Evolutionary conservation across 495 filamentous ascomycete genomes (phyloP).

Genomic region (Aspergillus bridgeri): DNA sequence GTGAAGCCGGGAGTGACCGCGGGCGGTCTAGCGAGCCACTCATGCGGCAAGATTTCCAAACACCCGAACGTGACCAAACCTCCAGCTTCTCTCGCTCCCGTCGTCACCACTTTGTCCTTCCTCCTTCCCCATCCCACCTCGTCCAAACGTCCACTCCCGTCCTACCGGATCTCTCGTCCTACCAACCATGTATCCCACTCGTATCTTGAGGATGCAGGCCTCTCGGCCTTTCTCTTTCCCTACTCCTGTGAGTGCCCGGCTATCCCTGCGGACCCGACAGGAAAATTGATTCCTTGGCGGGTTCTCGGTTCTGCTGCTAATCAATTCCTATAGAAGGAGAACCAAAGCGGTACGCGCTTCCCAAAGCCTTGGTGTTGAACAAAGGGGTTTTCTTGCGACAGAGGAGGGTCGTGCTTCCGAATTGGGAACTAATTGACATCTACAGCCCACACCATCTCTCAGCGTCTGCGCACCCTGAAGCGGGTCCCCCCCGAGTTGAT

Average conservation of each 20-base stretch:
- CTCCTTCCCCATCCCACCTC: constrained; percentile 16
- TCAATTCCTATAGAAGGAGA: constrained; percentile 64
- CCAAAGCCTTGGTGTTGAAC: constrained; percentile 17
- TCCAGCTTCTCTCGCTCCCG: constrained; percentile 23
- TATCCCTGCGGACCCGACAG: not conserved
- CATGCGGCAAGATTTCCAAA: constrained; percentile 38
- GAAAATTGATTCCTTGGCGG: constrained; percentile 11
- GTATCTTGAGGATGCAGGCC: constrained; percentile 53
- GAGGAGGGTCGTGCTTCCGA: constrained; percentile 1
- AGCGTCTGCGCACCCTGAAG: constrained; percentile 83
- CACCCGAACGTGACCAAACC: constrained; percentile 33
- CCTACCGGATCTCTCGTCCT: constrained; percentile 7
- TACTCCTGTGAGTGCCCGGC: constrained; percentile 65
- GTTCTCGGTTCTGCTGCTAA: constrained; percentile 27
- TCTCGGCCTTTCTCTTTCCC: constrained; percentile 65
- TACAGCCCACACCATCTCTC: constrained; percentile 93
- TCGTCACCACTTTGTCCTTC: constrained; percentile 23
- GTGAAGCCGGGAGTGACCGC: constrained; percentile 40
- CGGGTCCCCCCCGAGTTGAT: constrained; percentile 91
- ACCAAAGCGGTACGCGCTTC: constrained; percentile 68
- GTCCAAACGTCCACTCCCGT: not conserved
- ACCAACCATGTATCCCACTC: constrained; percentile 64
- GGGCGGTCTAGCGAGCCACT: constrained; percentile 47
- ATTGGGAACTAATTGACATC: constrained; percentile 29
- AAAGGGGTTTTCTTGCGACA: not conserved